Percentiles rank a stretch among this genome's conserved stretches.
These are phyloP conservation scores for Xerocomus brunneocitrinus DNA, from an alignment of 768 basidiomycete genomes.

Conservation along the genomic window DNA sequence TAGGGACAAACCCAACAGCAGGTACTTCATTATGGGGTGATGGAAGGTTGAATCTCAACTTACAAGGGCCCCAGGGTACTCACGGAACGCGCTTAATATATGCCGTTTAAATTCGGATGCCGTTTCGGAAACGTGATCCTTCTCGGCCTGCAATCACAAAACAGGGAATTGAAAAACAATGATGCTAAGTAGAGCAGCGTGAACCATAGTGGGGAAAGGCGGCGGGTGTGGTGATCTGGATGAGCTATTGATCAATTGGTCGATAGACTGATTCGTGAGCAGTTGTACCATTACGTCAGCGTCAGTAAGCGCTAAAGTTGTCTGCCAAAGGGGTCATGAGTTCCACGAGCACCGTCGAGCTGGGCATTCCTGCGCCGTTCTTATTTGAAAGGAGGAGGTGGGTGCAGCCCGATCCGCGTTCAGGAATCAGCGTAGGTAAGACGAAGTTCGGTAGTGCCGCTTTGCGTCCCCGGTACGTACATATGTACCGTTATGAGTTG, in stretches of 20 bases:
- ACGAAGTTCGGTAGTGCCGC: neutral
- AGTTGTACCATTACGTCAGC: too few species aligned
- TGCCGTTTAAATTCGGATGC: neutral
- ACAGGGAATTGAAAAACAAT: neutral
- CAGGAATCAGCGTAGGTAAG: too few species aligned
- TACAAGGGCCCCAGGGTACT: neutral
- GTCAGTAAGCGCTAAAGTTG: too few species aligned
- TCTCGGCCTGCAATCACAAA: slow-evolving; percentile 1
- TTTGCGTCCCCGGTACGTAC: neutral
- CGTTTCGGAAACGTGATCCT: neutral
- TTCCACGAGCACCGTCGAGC: too few species aligned
- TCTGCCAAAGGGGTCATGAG: too few species aligned
- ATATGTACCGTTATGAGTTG: neutral
- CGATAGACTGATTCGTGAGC: too few species aligned
- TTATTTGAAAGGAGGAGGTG: neutral
- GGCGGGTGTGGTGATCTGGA: neutral
- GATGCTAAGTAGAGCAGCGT: neutral
- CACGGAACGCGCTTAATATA: slow-evolving; percentile 4
- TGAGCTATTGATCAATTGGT: neutral
- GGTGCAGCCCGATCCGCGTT: too few species aligned
- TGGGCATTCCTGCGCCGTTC: too few species aligned
- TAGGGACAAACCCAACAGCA: slow-evolving; percentile 11
- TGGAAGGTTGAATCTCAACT: neutral
- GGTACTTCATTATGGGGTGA: slow-evolving; percentile 18
- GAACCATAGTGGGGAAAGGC: neutral